These are phyloP conservation scores for Tricholoma furcatifolium DNA, from an alignment of 768 basidiomycete genomes.

Conservation along the genomic window DNA sequence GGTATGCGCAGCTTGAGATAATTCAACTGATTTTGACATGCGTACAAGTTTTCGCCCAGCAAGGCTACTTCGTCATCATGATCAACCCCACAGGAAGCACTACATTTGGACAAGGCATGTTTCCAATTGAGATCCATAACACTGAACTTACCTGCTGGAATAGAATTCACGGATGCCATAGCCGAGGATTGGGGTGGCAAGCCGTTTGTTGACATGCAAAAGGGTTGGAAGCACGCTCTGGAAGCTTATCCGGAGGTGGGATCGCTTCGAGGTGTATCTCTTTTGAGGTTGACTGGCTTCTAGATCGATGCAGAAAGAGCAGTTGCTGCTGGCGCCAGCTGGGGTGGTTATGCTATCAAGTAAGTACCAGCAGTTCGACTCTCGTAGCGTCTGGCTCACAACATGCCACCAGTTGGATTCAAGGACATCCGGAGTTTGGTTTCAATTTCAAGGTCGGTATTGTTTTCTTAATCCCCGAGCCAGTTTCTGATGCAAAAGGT, in stretches of 20 bases:
- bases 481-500: constrained; percentile 1
- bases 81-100: constrained; percentile 96
- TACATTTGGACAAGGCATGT: constrained; percentile 80
- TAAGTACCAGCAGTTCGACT: constrained; percentile 26
- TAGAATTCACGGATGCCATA: constrained; percentile 82
- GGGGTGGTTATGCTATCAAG: constrained; percentile 91
- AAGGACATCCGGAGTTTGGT: constrained; percentile 86
- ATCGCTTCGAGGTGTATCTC: background rate
- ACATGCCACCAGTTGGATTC: constrained; percentile 72
- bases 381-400: constrained; percentile 3
- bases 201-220: constrained; percentile 74
- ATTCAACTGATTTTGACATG: background rate
- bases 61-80: constrained; percentile 85
- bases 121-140: background rate
- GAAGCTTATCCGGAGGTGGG: constrained; percentile 67
- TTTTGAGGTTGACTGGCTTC: background rate
- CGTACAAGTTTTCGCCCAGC: constrained; percentile 68
- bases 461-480: background rate
- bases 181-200: constrained; percentile 83
- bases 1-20: constrained; percentile 32
- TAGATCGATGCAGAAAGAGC: constrained; percentile 70
- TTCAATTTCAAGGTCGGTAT: constrained; percentile 79
- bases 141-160: background rate
- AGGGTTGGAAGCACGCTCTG: constrained; percentile 72
- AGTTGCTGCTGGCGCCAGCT: constrained; percentile 80